These are phyloP conservation scores for Umbelopsis vinacea DNA, from an alignment of 192 early-diverging fungal species.

Conservation along the genomic window DNA sequence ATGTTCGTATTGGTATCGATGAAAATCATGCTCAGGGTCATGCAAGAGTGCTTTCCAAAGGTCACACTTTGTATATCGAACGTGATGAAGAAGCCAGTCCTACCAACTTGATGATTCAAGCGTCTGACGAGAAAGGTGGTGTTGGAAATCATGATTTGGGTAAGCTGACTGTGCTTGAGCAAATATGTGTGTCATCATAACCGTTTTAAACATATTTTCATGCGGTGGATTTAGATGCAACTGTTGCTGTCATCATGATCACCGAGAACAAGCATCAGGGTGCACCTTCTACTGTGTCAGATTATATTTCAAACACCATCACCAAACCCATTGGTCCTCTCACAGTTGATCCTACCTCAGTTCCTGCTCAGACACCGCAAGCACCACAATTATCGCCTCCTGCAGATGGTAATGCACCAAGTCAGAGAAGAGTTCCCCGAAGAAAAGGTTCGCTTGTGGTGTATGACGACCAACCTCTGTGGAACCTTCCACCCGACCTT, in stretches of 20 bases:
- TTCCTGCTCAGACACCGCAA: background rate
- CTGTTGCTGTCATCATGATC: slow-evolving; percentile 34
- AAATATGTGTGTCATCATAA: background rate
- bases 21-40: slow-evolving; percentile 30
- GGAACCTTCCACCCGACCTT: slow-evolving; percentile 30
- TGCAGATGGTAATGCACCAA: slow-evolving; percentile 13
- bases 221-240: slow-evolving; percentile 27
- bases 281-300: slow-evolving; percentile 29
- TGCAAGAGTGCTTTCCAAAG: slow-evolving; percentile 20
- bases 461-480: slow-evolving; percentile 60
- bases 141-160: slow-evolving; percentile 32
- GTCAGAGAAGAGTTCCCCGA: slow-evolving; percentile 34
- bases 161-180: background rate
- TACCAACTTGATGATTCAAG: slow-evolving; percentile 51
- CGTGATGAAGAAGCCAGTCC: slow-evolving; percentile 60
- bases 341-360: background rate
- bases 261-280: slow-evolving; percentile 26
- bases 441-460: slow-evolving; percentile 67
- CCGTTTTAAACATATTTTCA: background rate
- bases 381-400: background rate
- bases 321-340: background rate
- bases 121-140: slow-evolving; percentile 28
- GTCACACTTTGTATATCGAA: slow-evolving; percentile 60
- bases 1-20: slow-evolving; percentile 35
- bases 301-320: slow-evolving; percentile 23